Percentiles rank a stretch among this genome's conserved stretches.
Evolutionary conservation across 2,329 filamentous ascomycete species (phyloP).

Genomic region (Pseudogymnoascus sp.): DNA sequence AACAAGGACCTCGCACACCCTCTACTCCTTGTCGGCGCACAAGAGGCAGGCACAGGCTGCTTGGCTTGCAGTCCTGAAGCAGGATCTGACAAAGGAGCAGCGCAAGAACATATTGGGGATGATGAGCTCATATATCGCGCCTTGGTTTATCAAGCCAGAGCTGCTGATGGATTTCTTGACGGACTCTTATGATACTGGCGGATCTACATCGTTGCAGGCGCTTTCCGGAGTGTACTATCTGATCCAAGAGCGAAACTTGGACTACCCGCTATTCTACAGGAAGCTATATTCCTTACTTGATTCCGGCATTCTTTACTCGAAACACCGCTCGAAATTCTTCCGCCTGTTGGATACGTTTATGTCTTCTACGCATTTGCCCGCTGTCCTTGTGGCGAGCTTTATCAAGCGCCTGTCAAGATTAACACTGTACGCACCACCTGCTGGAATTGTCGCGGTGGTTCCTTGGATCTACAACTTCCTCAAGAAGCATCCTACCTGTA

Average conservation of each 20-base stretch:
- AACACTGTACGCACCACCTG: constrained; percentile 78
- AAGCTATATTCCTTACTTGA: constrained; percentile 93
- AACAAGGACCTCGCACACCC: constrained; percentile 57
- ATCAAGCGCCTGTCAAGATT: constrained; percentile 86
- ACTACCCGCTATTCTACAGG: constrained; percentile 88
- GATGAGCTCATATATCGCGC: constrained; percentile 70
- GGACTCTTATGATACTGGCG: constrained; percentile 83
- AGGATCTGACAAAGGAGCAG: constrained; percentile 61
- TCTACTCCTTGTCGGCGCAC: constrained; percentile 60
- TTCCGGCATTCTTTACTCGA: constrained; percentile 79
- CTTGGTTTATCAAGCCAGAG: constrained; percentile 84
- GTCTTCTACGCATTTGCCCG: constrained; percentile 83
- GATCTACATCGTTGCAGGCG: constrained; percentile 78
- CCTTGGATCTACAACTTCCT: constrained; percentile 95
- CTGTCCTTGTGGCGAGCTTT: constrained; percentile 85
- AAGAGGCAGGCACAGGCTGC: constrained; percentile 77
- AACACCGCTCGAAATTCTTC: constrained; percentile 89
- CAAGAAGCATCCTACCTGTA: constrained; percentile 80
- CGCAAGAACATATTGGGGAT: constrained; percentile 70
- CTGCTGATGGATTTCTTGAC: constrained; percentile 92
- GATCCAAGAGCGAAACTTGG: constrained; percentile 86
- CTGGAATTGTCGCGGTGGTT: constrained; percentile 78
- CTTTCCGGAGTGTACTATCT: constrained; percentile 91
- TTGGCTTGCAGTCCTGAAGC: constrained; percentile 71
- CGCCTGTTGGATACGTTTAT: constrained; percentile 87